Conservation (phyloP, 495 filamentous ascomycete genomes). For the Aspergillus hancockii region DNA sequence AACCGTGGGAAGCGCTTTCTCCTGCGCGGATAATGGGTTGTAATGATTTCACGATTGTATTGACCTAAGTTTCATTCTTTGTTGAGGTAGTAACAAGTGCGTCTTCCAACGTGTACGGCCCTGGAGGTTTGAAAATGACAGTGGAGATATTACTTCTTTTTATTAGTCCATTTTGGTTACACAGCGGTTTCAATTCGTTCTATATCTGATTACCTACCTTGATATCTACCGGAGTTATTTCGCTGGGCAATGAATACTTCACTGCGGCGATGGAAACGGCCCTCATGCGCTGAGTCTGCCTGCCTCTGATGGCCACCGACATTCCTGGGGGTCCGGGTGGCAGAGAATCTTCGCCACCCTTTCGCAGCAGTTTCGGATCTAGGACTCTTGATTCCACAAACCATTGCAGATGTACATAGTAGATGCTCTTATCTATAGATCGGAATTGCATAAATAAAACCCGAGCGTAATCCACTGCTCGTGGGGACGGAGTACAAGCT, state of each 20-base stretch:
- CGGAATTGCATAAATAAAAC: not conserved
- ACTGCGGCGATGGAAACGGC: not conserved
- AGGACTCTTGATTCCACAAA: not conserved
- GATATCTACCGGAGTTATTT: not conserved
- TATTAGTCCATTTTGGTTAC: not conserved
- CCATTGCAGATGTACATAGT: not conserved
- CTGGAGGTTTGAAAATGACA: not conserved
- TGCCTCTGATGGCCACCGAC: not conserved
- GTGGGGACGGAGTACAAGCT: not conserved
- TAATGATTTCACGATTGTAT: constrained; percentile 26
- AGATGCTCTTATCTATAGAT: not conserved
- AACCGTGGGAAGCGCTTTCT: constrained; percentile 59
- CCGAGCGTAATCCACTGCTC: not conserved
- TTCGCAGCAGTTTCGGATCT: not conserved
- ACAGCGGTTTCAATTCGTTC: not conserved
- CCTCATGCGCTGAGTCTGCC: not conserved
- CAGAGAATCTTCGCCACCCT: not conserved
- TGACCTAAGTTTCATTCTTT: not conserved
- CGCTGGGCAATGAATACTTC: not conserved
- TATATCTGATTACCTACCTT: not conserved
- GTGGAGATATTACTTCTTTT: not conserved
- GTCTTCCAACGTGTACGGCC: not conserved
- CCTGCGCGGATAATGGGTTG: constrained; percentile 60
- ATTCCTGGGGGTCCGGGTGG: not conserved
- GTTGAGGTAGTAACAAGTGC: not conserved